A percentile compares a stretch with the other conserved stretches of the same genome.
phyloP scores from a whole-genome alignment of 228 moss, liverwort and hornwort species.

The Sphagnum magellanicum region DNA sequence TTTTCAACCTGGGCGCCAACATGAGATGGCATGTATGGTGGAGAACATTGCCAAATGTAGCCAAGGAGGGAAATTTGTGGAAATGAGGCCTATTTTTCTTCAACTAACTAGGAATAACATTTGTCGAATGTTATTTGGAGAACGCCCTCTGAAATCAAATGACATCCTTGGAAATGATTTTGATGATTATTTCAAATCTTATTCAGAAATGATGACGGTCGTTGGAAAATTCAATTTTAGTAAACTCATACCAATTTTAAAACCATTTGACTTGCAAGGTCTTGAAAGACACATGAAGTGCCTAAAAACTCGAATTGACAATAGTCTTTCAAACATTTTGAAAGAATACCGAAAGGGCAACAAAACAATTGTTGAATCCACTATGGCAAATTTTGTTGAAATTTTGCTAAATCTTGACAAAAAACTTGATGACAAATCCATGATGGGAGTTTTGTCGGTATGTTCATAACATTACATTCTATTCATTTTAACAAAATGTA shows the following conservation, averaged over 20 bases:
- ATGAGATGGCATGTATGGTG: slow-evolving; percentile 21
- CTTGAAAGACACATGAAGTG: slow-evolving; percentile 22
- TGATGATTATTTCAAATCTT: slow-evolving; percentile 16
- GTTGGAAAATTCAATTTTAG: slow-evolving; percentile 36
- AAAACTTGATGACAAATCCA: too few species aligned
- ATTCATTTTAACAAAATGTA: too few species aligned
- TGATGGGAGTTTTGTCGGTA: too few species aligned
- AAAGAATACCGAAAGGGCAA: too few species aligned
- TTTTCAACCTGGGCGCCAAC: slow-evolving; percentile 10
- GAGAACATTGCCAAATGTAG: slow-evolving; percentile 6
- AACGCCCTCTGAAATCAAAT: slow-evolving; percentile 29
- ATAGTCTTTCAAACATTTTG: too few species aligned
- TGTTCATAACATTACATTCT: too few species aligned
- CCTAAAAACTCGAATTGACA: not conserved
- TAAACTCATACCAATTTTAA: slow-evolving; percentile 31
- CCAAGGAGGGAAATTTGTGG: slow-evolving; percentile 14
- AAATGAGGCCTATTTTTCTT: slow-evolving; percentile 19
- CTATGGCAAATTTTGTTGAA: too few species aligned
- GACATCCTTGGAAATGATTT: slow-evolving; percentile 17
- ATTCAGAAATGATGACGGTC: slow-evolving; percentile 22
- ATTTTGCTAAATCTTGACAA: too few species aligned
- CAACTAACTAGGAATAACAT: slow-evolving; percentile 37
- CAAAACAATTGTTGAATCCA: too few species aligned
- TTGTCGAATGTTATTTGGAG: slow-evolving; percentile 34
- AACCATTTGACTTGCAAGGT: slow-evolving; percentile 38